Evolutionary conservation across 768 basidiomycete genomes (phyloP).

Genomic region (Lactifluus echinatus): DNA sequence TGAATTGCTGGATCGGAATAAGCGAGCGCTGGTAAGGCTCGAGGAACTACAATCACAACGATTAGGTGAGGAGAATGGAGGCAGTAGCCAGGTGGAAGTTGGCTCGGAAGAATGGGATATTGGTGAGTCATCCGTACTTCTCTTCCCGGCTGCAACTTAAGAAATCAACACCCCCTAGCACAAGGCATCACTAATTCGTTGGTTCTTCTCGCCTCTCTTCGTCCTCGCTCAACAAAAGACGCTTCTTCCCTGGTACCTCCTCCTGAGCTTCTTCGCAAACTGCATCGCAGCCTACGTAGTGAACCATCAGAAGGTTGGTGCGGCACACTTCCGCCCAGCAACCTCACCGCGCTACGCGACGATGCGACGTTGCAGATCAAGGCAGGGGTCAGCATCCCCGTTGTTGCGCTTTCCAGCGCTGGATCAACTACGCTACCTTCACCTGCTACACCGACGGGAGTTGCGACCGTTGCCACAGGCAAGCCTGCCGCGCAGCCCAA

Average conservation of each 20-base stretch:
- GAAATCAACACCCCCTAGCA: constrained; percentile 35
- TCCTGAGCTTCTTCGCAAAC: constrained; percentile 52
- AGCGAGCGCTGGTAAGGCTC: constrained; percentile 51
- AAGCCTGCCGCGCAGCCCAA: constrained; percentile 24
- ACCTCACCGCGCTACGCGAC: constrained; percentile 57
- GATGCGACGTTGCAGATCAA: constrained; percentile 65
- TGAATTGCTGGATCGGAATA: constrained; percentile 58
- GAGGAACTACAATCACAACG: constrained; percentile 58
- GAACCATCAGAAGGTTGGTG: constrained; percentile 59
- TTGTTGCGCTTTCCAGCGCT: constrained; percentile 7
- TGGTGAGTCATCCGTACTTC: constrained; percentile 38
- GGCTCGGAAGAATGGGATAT: constrained; percentile 79
- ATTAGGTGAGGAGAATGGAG: constrained; percentile 38
- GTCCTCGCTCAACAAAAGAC: constrained; percentile 48
- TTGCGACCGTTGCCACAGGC: constrained; percentile 29
- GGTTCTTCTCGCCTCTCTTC: constrained; percentile 55
- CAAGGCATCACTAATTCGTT: constrained; percentile 67
- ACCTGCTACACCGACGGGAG: constrained; percentile 14
- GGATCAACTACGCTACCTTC: constrained; percentile 15
- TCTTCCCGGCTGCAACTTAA: not conserved
- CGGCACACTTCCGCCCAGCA: constrained; percentile 56
- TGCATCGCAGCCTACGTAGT: constrained; percentile 61
- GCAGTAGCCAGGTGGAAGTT: constrained; percentile 41
- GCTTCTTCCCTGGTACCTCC: constrained; percentile 51
- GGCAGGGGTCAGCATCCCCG: constrained; percentile 22